These are phyloP conservation scores for Pythium biforme DNA, from an alignment of 352 stramenopile species.

Conservation along the genomic window DNA sequence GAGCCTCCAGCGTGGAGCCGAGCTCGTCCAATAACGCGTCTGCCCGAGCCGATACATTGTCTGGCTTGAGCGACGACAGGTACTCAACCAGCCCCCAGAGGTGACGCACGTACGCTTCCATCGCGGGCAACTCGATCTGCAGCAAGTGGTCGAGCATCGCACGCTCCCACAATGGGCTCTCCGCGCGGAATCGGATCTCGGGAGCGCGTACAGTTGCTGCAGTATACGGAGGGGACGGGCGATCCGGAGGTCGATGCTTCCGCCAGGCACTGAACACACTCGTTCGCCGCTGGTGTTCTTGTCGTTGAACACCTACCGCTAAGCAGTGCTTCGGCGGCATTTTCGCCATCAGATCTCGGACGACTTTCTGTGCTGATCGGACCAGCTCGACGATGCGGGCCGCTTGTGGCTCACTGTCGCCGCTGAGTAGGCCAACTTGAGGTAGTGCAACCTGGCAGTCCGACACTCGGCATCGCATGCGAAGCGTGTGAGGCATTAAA, in stretches of 20 bases:
- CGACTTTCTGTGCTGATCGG: slow-evolving; percentile 22
- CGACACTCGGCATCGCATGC: background rate
- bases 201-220: too few species aligned
- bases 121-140: slow-evolving; percentile 45
- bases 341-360: slow-evolving; percentile 23
- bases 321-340: slow-evolving; percentile 40
- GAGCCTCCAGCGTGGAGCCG: slow-evolving; percentile 6
- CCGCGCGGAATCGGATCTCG: background rate
- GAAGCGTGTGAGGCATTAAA: slow-evolving; percentile 11
- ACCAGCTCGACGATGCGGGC: background rate
- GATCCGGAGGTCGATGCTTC: slow-evolving; percentile 17
- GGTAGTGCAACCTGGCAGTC: background rate
- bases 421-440: background rate
- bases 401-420: background rate
- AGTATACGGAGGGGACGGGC: background rate
- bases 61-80: slow-evolving; percentile 32
- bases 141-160: slow-evolving; percentile 37
- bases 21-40: slow-evolving; percentile 14
- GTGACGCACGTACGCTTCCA: slow-evolving; percentile 44
- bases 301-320: slow-evolving; percentile 35
- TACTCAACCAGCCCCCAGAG: slow-evolving; percentile 40
- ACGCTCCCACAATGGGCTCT: slow-evolving; percentile 22
- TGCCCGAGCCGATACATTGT: slow-evolving; percentile 8
- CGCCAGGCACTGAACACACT: slow-evolving; percentile 42
- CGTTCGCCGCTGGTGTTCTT: slow-evolving; percentile 39